Evolutionary conservation across 805 yeast genomes (phyloP).

Genomic region (Saturnispora saitoi): DNA sequence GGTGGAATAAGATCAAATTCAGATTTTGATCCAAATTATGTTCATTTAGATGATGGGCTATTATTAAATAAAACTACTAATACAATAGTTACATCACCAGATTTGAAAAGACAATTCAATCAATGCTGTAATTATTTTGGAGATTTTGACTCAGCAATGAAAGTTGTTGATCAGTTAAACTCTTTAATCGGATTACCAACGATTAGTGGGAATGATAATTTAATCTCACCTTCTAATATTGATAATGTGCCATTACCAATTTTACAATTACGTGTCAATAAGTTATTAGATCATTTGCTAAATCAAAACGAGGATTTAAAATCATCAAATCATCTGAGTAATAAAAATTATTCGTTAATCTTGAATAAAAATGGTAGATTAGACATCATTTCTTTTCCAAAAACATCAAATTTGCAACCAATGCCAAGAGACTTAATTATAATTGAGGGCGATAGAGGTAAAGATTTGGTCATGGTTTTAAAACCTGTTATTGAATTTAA

Average conservation of each 20-base stretch:
- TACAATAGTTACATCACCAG: constrained; percentile 48
- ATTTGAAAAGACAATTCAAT: constrained; percentile 40
- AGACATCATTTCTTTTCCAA: constrained; percentile 62
- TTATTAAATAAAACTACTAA: constrained; percentile 42
- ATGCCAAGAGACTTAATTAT: constrained; percentile 59
- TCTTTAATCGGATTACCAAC: constrained; percentile 17
- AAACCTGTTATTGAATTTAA: constrained; percentile 56
- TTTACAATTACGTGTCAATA: constrained; percentile 21
- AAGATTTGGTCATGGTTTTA: constrained; percentile 64
- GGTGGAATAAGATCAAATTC: constrained; percentile 3
- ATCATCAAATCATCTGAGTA: constrained; percentile 25
- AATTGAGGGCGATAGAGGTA: constrained; percentile 80
- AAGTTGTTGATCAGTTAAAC: constrained; percentile 32
- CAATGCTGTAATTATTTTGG: constrained; percentile 51
- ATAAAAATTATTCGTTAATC: constrained; percentile 30
- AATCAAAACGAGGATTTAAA: constrained; percentile 38
- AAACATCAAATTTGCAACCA: constrained; percentile 51
- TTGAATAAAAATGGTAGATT: constrained; percentile 37
- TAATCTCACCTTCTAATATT: neutral
- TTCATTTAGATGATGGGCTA: constrained; percentile 53
- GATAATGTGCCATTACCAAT: constrained; percentile 13
- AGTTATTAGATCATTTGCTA: constrained; percentile 32
- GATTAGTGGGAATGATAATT: neutral
- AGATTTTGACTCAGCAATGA: constrained; percentile 30
- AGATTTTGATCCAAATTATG: constrained; percentile 15